A percentile compares a stretch with the other conserved stretches of the same genome.
Evolutionary conservation across 352 stramenopile genomes (phyloP).

Genomic region (Pythium vanterpoolii): DNA sequence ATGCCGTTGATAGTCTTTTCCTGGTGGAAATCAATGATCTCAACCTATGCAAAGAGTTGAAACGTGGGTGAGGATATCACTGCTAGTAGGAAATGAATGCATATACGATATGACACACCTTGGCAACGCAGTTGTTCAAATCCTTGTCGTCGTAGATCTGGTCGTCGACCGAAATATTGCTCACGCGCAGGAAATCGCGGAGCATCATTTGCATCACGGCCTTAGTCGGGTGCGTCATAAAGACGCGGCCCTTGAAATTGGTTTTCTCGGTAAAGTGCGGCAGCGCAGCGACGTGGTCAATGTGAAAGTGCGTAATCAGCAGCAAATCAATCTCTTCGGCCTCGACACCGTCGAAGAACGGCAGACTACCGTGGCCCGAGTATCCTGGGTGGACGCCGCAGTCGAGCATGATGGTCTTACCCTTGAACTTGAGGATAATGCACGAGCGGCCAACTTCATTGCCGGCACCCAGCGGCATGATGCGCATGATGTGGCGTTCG

Average conservation of each 20-base stretch:
- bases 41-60: constrained; percentile 63
- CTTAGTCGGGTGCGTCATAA: constrained; percentile 99
- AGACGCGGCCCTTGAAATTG: constrained; percentile 96
- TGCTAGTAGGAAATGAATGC: too few species aligned
- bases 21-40: constrained; percentile 98
- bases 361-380: constrained; percentile 95
- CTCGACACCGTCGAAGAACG: constrained; percentile 98
- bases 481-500: constrained; percentile 89
- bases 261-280: constrained; percentile 99
- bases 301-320: constrained; percentile 99
- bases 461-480: constrained; percentile 95
- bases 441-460: constrained; percentile 99
- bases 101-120: too few species aligned
- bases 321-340: constrained; percentile 95
- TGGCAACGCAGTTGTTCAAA: constrained; percentile 95
- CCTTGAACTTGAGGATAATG: constrained; percentile 99
- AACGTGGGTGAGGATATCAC: too few species aligned
- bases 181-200: constrained; percentile 95
- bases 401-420: constrained; percentile 97
- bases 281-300: constrained; percentile 98
- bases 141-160: constrained; percentile 94
- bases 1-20: constrained; percentile 97
- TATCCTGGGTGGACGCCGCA: constrained; percentile 91
- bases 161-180: constrained; percentile 92
- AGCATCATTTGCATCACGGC: constrained; percentile 98